Evolutionary conservation across 306 rosid species (phyloP).

Genomic region (Acacia acuminata): DNA sequence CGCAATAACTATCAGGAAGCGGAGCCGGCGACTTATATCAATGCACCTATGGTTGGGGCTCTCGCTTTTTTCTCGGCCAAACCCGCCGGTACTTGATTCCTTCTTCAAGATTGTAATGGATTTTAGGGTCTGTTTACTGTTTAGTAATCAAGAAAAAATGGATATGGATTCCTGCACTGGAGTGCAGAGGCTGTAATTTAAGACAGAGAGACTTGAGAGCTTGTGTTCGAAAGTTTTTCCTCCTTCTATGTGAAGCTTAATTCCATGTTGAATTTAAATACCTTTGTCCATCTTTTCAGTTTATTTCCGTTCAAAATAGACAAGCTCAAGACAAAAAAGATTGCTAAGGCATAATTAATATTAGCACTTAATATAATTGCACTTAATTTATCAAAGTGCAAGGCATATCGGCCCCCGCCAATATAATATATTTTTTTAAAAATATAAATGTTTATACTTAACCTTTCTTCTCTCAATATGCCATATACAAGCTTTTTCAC

Average conservation of each 20-base stretch:
- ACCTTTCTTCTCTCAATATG: too few relatives aligned
- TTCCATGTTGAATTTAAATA: not conserved
- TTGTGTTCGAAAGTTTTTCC: not conserved
- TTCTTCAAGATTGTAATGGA: not conserved
- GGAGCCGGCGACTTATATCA: slow-evolving; percentile 89
- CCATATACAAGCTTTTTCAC: too few relatives aligned
- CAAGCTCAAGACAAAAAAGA: too few relatives aligned
- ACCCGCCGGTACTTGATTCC: not conserved
- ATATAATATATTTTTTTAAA: too few relatives aligned
- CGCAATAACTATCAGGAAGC: slow-evolving; percentile 80
- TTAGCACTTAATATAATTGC: too few relatives aligned
- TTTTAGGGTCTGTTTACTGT: not conserved
- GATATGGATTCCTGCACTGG: not conserved
- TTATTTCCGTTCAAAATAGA: too few relatives aligned
- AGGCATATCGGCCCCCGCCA: too few relatives aligned
- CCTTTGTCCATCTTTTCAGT: not conserved
- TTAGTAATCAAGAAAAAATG: not conserved
- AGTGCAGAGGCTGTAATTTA: not conserved
- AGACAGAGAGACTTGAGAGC: not conserved
- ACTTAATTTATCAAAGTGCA: too few relatives aligned
- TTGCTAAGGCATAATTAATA: too few relatives aligned
- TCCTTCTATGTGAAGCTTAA: not conserved
- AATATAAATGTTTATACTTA: too few relatives aligned
- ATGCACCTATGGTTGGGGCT: slow-evolving; percentile 87
- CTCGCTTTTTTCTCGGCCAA: slow-evolving; percentile 56